phyloP scores from a whole-genome alignment of 2,329 filamentous ascomycete species.

The Davidsoniella virescens region DNA sequence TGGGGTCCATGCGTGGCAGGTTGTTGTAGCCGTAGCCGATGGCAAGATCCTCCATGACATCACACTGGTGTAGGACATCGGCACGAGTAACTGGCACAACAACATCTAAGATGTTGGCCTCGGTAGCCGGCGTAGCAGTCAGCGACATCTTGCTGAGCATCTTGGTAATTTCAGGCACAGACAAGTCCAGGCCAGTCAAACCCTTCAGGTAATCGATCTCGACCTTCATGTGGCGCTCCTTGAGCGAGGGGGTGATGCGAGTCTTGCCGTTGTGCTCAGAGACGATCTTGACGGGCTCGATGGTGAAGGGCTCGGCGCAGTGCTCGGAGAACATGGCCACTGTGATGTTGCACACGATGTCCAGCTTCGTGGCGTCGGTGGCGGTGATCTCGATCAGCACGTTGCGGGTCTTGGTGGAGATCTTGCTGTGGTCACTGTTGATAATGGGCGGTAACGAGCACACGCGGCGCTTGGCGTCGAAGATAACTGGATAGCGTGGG shows the following conservation, averaged over 20 bases:
- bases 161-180: slow-evolving; percentile 58
- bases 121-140: slow-evolving; percentile 52
- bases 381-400: slow-evolving; percentile 96
- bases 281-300: slow-evolving; percentile 84
- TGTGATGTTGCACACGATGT: slow-evolving; percentile 89
- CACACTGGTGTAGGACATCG: slow-evolving; percentile 88
- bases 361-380: slow-evolving; percentile 87
- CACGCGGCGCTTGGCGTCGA: slow-evolving; percentile 71
- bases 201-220: slow-evolving; percentile 89
- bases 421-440: slow-evolving; percentile 95
- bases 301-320: slow-evolving; percentile 72
- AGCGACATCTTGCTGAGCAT: slow-evolving; percentile 83
- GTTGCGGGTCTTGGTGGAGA: slow-evolving; percentile 77
- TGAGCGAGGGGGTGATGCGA: slow-evolving; percentile 64
- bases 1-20: slow-evolving; percentile 72
- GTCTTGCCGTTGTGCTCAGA: slow-evolving; percentile 81
- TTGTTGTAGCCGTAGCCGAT: slow-evolving; percentile 98
- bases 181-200: slow-evolving; percentile 68
- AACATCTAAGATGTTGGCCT: slow-evolving; percentile 54
- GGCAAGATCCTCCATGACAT: slow-evolving; percentile 96
- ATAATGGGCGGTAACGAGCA: slow-evolving; percentile 96
- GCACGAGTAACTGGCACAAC: slow-evolving; percentile 77
- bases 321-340: slow-evolving; percentile 95
- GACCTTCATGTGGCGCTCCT: slow-evolving; percentile 60
- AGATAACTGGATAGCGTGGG: slow-evolving; percentile 89